These are phyloP conservation scores for Nannochloropsis oceanica DNA, from an alignment of 108 stramenopile species.

Conservation along the genomic window DNA sequence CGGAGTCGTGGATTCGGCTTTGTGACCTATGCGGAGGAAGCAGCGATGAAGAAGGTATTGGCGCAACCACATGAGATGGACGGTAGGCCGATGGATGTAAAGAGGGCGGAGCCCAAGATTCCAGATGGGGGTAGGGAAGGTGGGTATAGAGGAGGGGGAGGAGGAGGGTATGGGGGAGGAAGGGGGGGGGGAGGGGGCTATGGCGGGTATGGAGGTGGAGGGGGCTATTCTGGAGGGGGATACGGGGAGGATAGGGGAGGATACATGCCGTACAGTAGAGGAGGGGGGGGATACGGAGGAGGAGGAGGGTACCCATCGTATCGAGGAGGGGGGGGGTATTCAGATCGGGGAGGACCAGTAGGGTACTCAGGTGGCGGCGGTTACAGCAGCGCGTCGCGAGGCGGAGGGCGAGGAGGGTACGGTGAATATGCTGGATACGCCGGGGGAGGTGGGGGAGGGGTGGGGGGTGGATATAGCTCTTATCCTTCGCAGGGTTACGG, in stretches of 20 bases:
- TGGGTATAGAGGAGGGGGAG: background rate
- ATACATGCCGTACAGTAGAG: background rate
- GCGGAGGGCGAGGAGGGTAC: background rate
- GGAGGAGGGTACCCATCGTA: background rate
- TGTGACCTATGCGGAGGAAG: slow-evolving; percentile 23
- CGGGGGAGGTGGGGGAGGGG: no score
- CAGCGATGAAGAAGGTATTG: background rate
- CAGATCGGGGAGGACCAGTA: background rate
- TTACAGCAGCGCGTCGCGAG: background rate
- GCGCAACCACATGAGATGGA: background rate
- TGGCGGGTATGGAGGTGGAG: background rate
- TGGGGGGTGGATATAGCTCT: background rate
- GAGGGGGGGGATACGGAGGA: background rate
- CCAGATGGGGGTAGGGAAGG: background rate
- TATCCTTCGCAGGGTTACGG: background rate
- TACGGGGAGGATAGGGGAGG: background rate
- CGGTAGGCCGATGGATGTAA: slow-evolving; percentile 33
- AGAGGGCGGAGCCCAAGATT: slow-evolving; percentile 34
- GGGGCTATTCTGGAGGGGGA: background rate
- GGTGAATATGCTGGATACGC: background rate
- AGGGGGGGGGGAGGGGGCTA: background rate
- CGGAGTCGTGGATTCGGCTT: slow-evolving; percentile 39
- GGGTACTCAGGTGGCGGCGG: no score
- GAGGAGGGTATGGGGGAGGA: background rate
- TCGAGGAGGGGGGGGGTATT: background rate